Conservation (phyloP, 441 rosid species). For the Adansonia grandidieri region DNA sequence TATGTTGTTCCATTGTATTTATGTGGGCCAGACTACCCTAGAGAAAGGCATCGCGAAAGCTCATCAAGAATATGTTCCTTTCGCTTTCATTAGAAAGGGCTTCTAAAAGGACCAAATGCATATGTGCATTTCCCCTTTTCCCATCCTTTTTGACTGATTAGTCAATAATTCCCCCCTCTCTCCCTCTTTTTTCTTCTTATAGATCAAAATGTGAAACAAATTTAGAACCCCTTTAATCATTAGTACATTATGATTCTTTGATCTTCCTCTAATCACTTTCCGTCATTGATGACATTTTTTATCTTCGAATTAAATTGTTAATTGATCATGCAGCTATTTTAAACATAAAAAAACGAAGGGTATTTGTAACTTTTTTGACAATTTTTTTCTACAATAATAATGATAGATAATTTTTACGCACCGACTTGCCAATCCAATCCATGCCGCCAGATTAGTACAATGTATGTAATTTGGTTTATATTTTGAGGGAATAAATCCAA, state of each 20-base stretch:
- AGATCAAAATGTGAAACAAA: background rate
- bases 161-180: constrained; percentile 10
- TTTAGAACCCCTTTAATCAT: constrained; percentile 25
- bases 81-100: background rate
- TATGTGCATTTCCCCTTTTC: background rate
- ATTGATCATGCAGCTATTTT: background rate
- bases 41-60: constrained; percentile 11
- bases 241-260: constrained; percentile 33
- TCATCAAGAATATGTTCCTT: constrained; percentile 23
- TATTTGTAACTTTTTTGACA: constrained; percentile 18
- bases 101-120: background rate
- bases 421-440: constrained; percentile 46
- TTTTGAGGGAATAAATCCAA: constrained; percentile 33
- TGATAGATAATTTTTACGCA: constrained; percentile 40
- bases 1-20: background rate
- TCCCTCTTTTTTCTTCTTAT: too few species aligned
- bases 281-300: constrained; percentile 32
- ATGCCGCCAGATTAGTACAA: constrained; percentile 12
- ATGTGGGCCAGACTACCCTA: constrained; percentile 12
- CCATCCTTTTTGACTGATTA: constrained; percentile 26
- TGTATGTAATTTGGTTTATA: background rate
- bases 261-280: constrained; percentile 26
- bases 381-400: constrained; percentile 22
- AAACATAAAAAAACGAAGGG: background rate
- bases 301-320: background rate